Evolutionary conservation across 345 rosid species (phyloP).

Genomic region (thale cress (Arabidopsis thaliana)): DNA sequence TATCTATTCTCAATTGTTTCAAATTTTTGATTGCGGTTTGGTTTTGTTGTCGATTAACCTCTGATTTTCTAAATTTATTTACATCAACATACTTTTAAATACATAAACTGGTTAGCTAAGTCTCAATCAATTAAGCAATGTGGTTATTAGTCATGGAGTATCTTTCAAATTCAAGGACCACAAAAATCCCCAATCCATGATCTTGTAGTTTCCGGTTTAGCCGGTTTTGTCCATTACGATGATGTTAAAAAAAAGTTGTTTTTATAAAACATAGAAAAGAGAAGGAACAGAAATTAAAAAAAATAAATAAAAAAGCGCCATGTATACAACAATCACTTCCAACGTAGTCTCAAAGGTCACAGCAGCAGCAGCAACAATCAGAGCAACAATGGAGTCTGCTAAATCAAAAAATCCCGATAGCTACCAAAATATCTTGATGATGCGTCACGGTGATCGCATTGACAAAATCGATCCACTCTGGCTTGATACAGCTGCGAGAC

Average conservation of each 20-base stretch:
- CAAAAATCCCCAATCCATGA: slow-evolving; percentile 27
- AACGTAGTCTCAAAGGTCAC: slow-evolving; percentile 13
- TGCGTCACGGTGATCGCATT: slow-evolving; percentile 84
- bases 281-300: too few relatives aligned
- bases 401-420: neutral
- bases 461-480: slow-evolving; percentile 61
- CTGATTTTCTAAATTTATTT: too few relatives aligned
- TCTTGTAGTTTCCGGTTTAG: slow-evolving; percentile 12
- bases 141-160: slow-evolving; percentile 30
- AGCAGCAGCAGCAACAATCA: neutral
- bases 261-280: too few relatives aligned
- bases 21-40: too few relatives aligned
- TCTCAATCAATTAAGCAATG: neutral
- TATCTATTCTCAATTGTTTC: too few relatives aligned
- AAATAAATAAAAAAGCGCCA: neutral
- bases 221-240: neutral
- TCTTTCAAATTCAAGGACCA: slow-evolving; percentile 17
- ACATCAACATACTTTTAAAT: too few relatives aligned
- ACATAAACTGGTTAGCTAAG: too few relatives aligned
- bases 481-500: slow-evolving; percentile 55
- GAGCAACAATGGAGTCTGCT: slow-evolving; percentile 19
- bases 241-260: too few relatives aligned
- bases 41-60: too few relatives aligned
- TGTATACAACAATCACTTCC: slow-evolving; percentile 5
- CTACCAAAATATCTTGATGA: slow-evolving; percentile 66